A percentile compares a stretch with the other conserved stretches of the same genome.
Conservation (phyloP, 352 stramenopile species). For the Phytopythium delawarense region DNA sequence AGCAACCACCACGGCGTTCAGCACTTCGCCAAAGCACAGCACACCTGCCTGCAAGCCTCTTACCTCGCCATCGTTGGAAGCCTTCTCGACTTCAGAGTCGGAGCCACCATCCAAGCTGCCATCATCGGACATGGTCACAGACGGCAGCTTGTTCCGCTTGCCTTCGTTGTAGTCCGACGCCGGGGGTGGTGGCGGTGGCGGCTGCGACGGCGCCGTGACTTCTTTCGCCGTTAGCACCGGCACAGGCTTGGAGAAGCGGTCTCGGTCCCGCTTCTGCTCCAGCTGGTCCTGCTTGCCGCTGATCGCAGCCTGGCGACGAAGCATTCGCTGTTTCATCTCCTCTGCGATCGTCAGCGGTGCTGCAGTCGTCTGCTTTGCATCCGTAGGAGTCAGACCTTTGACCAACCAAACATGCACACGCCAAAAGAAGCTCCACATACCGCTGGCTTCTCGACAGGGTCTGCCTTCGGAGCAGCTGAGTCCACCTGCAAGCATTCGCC, state of each 20-base stretch:
- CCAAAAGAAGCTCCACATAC: constrained; percentile 9
- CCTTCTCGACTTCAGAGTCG: constrained; percentile 43
- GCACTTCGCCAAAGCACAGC: neutral
- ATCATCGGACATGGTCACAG: constrained; percentile 81
- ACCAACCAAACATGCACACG: neutral
- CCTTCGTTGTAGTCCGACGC: constrained; percentile 25
- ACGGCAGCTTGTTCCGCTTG: constrained; percentile 51
- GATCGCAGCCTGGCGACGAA: constrained; percentile 67
- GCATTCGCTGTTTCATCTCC: constrained; percentile 80
- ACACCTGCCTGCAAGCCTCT: neutral
- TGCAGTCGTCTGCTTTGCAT: constrained; percentile 1
- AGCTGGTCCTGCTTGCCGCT: constrained; percentile 83
- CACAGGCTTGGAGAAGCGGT: constrained; percentile 65
- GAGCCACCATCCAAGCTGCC: constrained; percentile 48
- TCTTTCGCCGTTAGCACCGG: constrained; percentile 78
- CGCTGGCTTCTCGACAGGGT: constrained; percentile 26
- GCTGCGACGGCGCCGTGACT: constrained; percentile 42
- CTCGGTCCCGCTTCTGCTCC: constrained; percentile 72
- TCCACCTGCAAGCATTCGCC: constrained; percentile 21
- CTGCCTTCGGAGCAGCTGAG: constrained; percentile 23
- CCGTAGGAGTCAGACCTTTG: neutral
- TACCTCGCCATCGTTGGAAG: constrained; percentile 69
- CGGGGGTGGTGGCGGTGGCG: constrained; percentile 42
- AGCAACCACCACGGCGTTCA: constrained; percentile 4
- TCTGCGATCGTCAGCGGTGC: constrained; percentile 68